phyloP scores from a whole-genome alignment of 2,329 filamentous ascomycete genomes.

The Nemania diffusa region DNA sequence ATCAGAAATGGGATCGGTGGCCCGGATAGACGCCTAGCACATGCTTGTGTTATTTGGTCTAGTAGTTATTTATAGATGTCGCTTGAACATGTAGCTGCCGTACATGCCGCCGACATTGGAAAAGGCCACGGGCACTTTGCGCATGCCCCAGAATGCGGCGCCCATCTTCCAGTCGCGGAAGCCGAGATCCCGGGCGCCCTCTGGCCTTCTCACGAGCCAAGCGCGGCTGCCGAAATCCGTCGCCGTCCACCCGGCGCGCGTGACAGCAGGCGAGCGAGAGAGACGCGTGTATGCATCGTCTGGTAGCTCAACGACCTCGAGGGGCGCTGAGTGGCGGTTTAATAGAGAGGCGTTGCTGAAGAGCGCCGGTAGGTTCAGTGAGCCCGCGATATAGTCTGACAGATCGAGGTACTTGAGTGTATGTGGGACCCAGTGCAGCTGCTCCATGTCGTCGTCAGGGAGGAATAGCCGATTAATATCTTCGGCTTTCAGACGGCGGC shows the following conservation, averaged over 20 bases:
- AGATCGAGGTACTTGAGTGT: constrained; percentile 80
- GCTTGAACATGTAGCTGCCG: constrained; percentile 75
- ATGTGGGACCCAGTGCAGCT: constrained; percentile 62
- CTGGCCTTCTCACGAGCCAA: constrained; percentile 66
- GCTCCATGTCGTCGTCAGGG: constrained; percentile 55
- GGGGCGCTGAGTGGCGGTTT: constrained; percentile 68
- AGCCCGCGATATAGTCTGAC: constrained; percentile 73
- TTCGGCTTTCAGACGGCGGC: constrained; percentile 71
- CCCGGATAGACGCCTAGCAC: not conserved
- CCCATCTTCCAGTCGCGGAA: constrained; percentile 83
- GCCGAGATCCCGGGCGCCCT: constrained; percentile 63
- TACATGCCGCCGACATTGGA: constrained; percentile 96
- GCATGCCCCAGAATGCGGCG: constrained; percentile 84
- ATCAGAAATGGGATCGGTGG: not conserved
- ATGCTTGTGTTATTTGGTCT: not conserved
- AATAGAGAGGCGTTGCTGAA: constrained; percentile 67
- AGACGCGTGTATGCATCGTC: constrained; percentile 74
- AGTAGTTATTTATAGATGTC: constrained; percentile 59
- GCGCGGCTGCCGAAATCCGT: constrained; percentile 74
- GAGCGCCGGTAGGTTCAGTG: constrained; percentile 67
- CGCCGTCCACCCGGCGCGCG: constrained; percentile 74
- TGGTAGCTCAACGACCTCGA: constrained; percentile 80
- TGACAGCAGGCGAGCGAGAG: constrained; percentile 69
- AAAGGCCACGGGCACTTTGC: constrained; percentile 89
- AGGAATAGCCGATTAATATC: constrained; percentile 75